Evolutionary conservation across 2,329 filamentous ascomycete species (phyloP).

Genomic region (Colletotrichum sp.): DNA sequence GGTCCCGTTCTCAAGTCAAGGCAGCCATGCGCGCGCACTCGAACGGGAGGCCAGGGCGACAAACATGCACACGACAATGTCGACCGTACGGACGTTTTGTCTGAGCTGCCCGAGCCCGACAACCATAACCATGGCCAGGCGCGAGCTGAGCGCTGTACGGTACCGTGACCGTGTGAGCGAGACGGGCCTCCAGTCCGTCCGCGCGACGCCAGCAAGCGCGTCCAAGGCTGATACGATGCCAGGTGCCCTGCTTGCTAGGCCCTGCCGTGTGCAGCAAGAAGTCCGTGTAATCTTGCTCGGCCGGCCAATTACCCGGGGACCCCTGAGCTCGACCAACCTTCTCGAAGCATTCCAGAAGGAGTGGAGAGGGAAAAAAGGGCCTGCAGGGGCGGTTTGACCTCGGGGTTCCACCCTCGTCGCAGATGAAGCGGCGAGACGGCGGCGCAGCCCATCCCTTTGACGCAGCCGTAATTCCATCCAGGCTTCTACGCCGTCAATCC

Average conservation of each 20-base stretch:
- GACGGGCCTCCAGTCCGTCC: not conserved
- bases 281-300: slow-evolving; percentile 20
- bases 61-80: not conserved
- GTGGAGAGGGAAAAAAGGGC: not conserved
- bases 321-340: slow-evolving; percentile 9
- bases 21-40: not conserved
- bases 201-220: not conserved
- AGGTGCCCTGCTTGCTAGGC: not conserved
- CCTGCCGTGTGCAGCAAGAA: slow-evolving; percentile 9
- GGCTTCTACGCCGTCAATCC: slow-evolving; percentile 2
- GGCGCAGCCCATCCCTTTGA: slow-evolving; percentile 16
- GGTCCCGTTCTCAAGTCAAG: not conserved
- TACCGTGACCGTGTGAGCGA: not conserved
- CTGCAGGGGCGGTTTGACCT: slow-evolving; percentile 9
- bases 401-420: slow-evolving; percentile 13
- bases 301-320: slow-evolving; percentile 1
- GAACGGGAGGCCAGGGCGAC: slow-evolving; percentile 13
- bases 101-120: not conserved
- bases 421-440: slow-evolving; percentile 18
- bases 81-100: not conserved
- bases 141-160: not conserved
- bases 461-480: slow-evolving; percentile 7
- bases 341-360: slow-evolving; percentile 21
- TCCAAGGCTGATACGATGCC: slow-evolving; percentile 20
- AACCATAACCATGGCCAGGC: not conserved